Evolutionary conservation across 1,284 basidiomycete species (phyloP), one percentile per base, ranked within the genome.

Genomic region (Termitomyces sp.): DNA sequence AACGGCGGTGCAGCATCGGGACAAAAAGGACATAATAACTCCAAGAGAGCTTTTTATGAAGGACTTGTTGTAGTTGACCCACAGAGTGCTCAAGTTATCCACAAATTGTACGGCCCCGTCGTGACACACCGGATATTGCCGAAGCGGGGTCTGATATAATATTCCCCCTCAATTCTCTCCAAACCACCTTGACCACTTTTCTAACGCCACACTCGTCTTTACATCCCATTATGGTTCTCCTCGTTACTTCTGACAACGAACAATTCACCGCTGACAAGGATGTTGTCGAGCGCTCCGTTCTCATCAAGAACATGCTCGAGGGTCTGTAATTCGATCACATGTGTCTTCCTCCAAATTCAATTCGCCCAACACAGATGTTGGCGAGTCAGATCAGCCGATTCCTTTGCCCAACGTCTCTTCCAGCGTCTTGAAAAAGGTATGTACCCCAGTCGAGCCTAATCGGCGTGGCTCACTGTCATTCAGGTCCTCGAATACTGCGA

Each of bases 221-320:
- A 54, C 49, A n/a, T 50, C 16, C 39, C 64, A 77, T 63, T 62
- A 89, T 90, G 87, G 86, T 90, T 66, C 78, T 83, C 62, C 85
- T 91, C 70, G 82, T 86, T 65, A 91, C 95, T 46, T 97, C 96
- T 44, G 96, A 99, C 73, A 95, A 93, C 65, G 96, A 98, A 73
- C 83, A 90, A 61, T 99, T 97, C 74, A 82, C 82, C 57, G 91
- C 96, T 60, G 94, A 97, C 68, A 90, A 88, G 72, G 92, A 96
- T 60, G 91, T 99, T 53, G 94, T 93, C 54, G 92, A 94, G 76
- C 90, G 95, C 68, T 92, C 87, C 60, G 91, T 96, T 16, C 84
- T 99, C 63, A 97, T 99, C 75, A 97, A 97, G 81, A 94, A 97
- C 78, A 97, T 99, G 96, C 88, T 99, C 56, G 97, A 99, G 73